Conservation (phyloP, 176 grass and related monocot genomes). For the Musa itinerans region DNA sequence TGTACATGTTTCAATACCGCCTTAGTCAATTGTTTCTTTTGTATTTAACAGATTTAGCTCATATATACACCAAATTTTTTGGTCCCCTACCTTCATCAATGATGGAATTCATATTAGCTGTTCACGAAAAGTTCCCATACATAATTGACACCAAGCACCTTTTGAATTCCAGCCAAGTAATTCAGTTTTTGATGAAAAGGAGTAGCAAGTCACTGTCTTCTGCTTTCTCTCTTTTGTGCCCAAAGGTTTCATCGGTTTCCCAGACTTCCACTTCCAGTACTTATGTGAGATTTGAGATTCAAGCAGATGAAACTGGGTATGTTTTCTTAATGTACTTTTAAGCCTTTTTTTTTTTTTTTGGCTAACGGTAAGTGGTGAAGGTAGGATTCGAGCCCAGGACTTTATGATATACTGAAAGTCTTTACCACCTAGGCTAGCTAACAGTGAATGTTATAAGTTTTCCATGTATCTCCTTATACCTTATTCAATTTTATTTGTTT, state of each 20-base stretch:
- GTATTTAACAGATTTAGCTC: slow-evolving; percentile 64
- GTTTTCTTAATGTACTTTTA: slow-evolving; percentile 22
- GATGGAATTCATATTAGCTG: slow-evolving; percentile 41
- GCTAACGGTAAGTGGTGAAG: too few relatives aligned
- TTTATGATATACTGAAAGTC: too few relatives aligned
- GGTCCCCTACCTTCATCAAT: slow-evolving; percentile 76
- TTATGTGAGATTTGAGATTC: slow-evolving; percentile 57
- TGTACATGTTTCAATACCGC: neutral
- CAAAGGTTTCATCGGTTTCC: slow-evolving; percentile 26
- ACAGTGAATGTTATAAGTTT: too few relatives aligned
- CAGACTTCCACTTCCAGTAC: slow-evolving; percentile 20
- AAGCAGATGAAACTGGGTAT: slow-evolving; percentile 60
- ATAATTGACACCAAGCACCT: slow-evolving; percentile 83
- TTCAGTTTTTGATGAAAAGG: slow-evolving; percentile 58
- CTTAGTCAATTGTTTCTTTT: slow-evolving; percentile 22
- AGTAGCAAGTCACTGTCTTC: slow-evolving; percentile 94
- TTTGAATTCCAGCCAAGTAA: slow-evolving; percentile 36
- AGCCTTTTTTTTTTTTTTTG: neutral
- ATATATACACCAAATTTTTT: slow-evolving; percentile 84
- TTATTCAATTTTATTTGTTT: neutral
- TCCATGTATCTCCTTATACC: too few relatives aligned
- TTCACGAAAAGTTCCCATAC: slow-evolving; percentile 68
- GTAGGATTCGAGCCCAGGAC: too few relatives aligned
- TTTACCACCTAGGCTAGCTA: too few relatives aligned
- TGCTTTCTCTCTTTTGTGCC: slow-evolving; percentile 67